Percentiles rank a stretch among this genome's conserved stretches.
These are phyloP conservation scores for Trichophyton simii DNA, from an alignment of 2,329 filamentous ascomycete genomes.

Conservation along the genomic window DNA sequence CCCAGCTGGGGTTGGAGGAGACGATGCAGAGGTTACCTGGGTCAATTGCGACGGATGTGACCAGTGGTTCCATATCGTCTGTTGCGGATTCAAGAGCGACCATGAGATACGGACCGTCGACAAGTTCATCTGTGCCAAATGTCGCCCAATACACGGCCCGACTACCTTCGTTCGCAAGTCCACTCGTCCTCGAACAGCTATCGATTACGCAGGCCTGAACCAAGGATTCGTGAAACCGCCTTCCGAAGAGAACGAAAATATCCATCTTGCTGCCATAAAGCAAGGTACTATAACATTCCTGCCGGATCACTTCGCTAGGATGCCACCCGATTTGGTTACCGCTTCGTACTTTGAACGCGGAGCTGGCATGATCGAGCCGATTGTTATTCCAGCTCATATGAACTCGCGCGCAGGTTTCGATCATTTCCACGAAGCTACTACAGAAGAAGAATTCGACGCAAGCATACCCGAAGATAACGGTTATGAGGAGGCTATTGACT, in stretches of 20 bases:
- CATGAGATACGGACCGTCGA: constrained; percentile 53
- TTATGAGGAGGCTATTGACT: constrained; percentile 39
- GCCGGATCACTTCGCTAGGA: constrained; percentile 50
- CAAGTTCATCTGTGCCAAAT: constrained; percentile 52
- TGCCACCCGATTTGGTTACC: constrained; percentile 51
- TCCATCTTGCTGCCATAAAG: constrained; percentile 56
- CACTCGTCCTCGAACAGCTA: constrained; percentile 49
- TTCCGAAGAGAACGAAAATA: constrained; percentile 52
- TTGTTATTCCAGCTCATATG: constrained; percentile 50
- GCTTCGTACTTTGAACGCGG: constrained; percentile 51
- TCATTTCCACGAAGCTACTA: constrained; percentile 23
- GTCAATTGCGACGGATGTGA: constrained; percentile 58
- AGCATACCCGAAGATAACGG: constrained; percentile 28
- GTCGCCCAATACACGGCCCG: constrained; percentile 47
- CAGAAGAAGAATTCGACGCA: constrained; percentile 21
- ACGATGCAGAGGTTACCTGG: constrained; percentile 46
- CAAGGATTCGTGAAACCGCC: constrained; percentile 54
- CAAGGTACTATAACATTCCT: constrained; percentile 50
- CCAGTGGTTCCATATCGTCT: constrained; percentile 55
- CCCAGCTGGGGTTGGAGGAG: constrained; percentile 33
- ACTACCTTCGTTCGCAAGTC: constrained; percentile 58
- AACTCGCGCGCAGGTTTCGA: constrained; percentile 38
- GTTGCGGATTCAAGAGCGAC: constrained; percentile 53
- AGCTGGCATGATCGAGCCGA: constrained; percentile 52
- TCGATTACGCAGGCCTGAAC: constrained; percentile 57